Evolutionary conservation across 2,329 filamentous ascomycete genomes (phyloP), one percentile per base, ranked within the genome.

Genomic region (Pyrenophora graminea): DNA sequence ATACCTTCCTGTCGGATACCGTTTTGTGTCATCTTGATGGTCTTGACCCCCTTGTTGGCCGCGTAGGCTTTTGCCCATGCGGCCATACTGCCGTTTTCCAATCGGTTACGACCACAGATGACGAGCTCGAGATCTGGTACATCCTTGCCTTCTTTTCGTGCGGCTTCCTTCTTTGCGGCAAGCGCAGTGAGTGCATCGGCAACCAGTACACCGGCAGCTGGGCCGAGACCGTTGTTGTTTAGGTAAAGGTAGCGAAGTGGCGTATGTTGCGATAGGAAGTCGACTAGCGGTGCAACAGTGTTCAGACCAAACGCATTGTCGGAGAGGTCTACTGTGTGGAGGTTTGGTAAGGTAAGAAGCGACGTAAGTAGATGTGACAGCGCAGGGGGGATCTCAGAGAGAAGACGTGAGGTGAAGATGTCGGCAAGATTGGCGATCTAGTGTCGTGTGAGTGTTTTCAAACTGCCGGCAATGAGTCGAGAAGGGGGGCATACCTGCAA

Each of bases 261-360:
- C 3, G 89, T 85, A 76, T 97, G 93, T 51, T 87, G 83, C 48
- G 89, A 87, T 56, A 99, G 85, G 78, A 99, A 99, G 53, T 90
- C 89, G 62, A 96, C 90, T 41, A 99, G 85, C 8, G 93, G 94
- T 31, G 90, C 91, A 74, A 95, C 89, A 13, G 91, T 96, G 77
- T 96, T 97, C 55, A 97, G 85, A 49, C 94, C 94, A 68, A 99
- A 99, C 39, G 94, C 94, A 76, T 99, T 99, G 77, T 99, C 94
- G 76, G 93, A 96, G 34, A 99, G 83, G 76, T 97, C 95, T 76
- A 99, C 84, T 25, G 92, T 97, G 73, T 89, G 88, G 38, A 99
- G 87, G 50, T 90, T 87, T 1, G 89, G 88, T 46, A 96, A 87
- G 68, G 91, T 88, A 50, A 97, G 85, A 36, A 97, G 86, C 3